Evolutionary conservation across 768 basidiomycete genomes (phyloP), one percentile per base, ranked within the genome.

Genomic region (Podaxis sp.): DNA sequence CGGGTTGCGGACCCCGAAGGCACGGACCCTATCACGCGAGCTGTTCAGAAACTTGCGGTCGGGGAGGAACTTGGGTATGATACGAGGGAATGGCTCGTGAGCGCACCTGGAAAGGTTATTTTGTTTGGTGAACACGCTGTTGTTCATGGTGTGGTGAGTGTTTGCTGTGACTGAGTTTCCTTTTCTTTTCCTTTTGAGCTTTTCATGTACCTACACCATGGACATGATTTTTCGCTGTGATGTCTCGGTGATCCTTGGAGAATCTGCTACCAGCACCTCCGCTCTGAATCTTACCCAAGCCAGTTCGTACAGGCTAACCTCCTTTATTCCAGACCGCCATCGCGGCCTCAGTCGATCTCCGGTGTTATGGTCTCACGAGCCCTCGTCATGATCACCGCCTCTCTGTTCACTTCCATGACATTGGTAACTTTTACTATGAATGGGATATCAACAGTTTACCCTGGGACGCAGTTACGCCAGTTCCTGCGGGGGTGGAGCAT

Each of bases 71-170:
- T 67, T 64, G 70, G 62, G 28, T 75, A 76, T 53, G 71, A 84
- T 55, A 74, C 77, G 52, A 44, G 66, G 44, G 89, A 92, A 71
- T 92, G 92, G 88, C 83, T 97, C 57, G 89, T 98, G 63, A 95
- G 94, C 62, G 95, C 97, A 2, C 97, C 97, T 7, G 97, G 97
- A 26, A 99, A 99, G 72, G 92, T 99, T 63, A 99, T 99, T 67
- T 75, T 99, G 65, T 99, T 99, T 67, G 97, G 97, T 53, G 97
- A 99, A 76, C 97, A 99, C 75, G 96, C 97, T 17, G 97, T 99
- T 56, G 97, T 99, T 19, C 90, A 99, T 73, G 97, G 97, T 59
- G 90, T 95, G 56, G 95, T 95, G 72, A 82, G 93, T 87, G 33
- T 66, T 15, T 62, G 9, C 66, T 68, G 59, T 53, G 24, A 64